phyloP scores from a whole-genome alignment of 345 rosid species.

The Limnanthes douglasii region DNA sequence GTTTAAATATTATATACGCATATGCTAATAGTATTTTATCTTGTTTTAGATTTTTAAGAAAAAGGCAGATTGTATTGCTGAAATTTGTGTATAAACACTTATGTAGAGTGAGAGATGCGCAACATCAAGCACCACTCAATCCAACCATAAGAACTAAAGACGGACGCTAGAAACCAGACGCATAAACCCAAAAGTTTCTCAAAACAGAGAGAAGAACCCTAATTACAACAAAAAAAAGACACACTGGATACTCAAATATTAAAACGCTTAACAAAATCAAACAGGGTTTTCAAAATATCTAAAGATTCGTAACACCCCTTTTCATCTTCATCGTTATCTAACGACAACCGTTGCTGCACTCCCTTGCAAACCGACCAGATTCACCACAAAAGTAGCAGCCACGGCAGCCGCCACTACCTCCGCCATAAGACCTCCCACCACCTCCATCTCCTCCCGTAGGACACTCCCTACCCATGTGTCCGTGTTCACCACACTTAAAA shows the following conservation, averaged over 20 bases:
- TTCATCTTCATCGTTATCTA: too few relatives aligned
- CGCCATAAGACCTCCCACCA: constrained; percentile 22
- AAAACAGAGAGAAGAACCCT: too few relatives aligned
- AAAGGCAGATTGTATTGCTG: constrained; percentile 26
- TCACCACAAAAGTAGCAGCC: constrained; percentile 72
- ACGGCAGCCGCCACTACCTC: constrained; percentile 24
- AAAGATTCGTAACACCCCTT: too few relatives aligned
- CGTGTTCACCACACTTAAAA: constrained; percentile 18
- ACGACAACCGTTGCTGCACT: constrained; percentile 56
- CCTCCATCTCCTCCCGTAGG: constrained; percentile 22
- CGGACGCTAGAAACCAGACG: too few relatives aligned
- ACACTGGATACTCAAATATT: neutral
- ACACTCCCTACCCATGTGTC: constrained; percentile 17
- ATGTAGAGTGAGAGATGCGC: constrained; percentile 24
- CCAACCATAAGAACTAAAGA: neutral
- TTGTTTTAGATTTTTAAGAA: too few relatives aligned
- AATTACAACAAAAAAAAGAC: too few relatives aligned
- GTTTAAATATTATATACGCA: too few relatives aligned
- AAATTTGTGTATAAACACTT: constrained; percentile 17
- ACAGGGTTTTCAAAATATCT: too few relatives aligned
- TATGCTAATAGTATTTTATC: too few relatives aligned
- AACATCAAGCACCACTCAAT: constrained; percentile 12
- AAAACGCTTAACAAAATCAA: too few relatives aligned
- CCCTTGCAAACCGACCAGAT: constrained; percentile 78
- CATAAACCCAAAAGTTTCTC: too few relatives aligned